Conservation (phyloP, 306 rosid genomes). For the Ochetophila trinervis region DNA sequence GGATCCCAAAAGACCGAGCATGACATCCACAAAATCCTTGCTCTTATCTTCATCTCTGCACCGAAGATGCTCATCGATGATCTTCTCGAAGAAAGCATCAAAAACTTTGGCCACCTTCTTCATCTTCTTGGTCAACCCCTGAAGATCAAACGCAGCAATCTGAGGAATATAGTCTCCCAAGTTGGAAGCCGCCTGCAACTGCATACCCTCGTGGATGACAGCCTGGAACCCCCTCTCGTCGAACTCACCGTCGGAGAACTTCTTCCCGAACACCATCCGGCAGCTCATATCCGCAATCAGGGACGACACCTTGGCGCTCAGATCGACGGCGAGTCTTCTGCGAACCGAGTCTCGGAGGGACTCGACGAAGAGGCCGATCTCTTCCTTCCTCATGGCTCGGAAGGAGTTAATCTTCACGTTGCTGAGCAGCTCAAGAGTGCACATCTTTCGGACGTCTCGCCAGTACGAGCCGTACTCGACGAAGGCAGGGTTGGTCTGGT, state of each 20-base stretch:
- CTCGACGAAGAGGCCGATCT: too few species aligned
- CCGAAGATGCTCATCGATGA: constrained; percentile 28
- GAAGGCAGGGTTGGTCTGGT: constrained; percentile 11
- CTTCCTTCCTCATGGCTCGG: too few species aligned
- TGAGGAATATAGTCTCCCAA: constrained; percentile 29
- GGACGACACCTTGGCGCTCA: constrained; percentile 21
- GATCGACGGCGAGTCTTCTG: constrained; percentile 16
- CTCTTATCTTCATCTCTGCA: not conserved
- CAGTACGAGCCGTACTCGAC: constrained; percentile 26
- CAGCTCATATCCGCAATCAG: constrained; percentile 18
- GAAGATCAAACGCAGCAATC: constrained; percentile 25
- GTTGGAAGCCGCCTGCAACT: constrained; percentile 10
- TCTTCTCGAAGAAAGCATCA: constrained; percentile 25
- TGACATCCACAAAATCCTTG: constrained; percentile 28
- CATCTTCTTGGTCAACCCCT: constrained; percentile 24
- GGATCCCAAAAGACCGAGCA: constrained; percentile 20
- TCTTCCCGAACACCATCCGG: constrained; percentile 34
- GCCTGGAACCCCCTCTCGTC: constrained; percentile 22
- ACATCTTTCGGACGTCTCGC: constrained; percentile 34
- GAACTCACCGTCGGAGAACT: constrained; percentile 22
- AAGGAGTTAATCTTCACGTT: too few species aligned
- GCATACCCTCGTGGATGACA: constrained; percentile 11
- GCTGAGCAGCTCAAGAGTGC: constrained; percentile 26
- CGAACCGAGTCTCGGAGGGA: too few species aligned
- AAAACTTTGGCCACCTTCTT: constrained; percentile 6